These are phyloP conservation scores for Ziziphus jujuba DNA, from an alignment of 306 rosid species.

Conservation along the genomic window DNA sequence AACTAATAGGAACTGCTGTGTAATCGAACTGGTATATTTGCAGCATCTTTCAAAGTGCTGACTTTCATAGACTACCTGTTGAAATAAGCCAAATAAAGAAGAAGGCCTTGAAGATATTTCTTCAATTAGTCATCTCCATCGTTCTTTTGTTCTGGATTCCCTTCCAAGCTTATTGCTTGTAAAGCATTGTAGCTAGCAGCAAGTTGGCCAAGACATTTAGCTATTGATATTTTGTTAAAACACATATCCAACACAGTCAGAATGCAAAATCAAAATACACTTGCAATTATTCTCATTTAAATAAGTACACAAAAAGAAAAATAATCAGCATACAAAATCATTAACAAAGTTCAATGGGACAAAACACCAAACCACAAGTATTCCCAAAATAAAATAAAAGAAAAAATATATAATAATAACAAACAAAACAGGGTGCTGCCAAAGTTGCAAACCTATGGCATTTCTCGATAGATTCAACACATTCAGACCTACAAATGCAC, in stretches of 20 bases:
- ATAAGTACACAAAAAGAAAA: slow-evolving; percentile 20
- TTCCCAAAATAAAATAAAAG: not conserved
- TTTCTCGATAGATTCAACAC: slow-evolving; percentile 87
- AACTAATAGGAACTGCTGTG: slow-evolving; percentile 63
- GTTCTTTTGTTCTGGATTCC: slow-evolving; percentile 91
- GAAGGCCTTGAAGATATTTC: slow-evolving; percentile 85
- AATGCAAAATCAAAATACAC: slow-evolving; percentile 31
- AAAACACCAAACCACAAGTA: not conserved
- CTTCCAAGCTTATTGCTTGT: slow-evolving; percentile 89
- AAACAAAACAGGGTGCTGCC: slow-evolving; percentile 20
- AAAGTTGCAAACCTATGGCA: slow-evolving; percentile 59
- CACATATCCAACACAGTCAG: slow-evolving; percentile 78
- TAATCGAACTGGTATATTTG: slow-evolving; percentile 63
- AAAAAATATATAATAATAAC: slow-evolving; percentile 5
- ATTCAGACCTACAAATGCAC: slow-evolving; percentile 77
- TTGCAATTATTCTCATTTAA: slow-evolving; percentile 80
- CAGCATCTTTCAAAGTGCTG: slow-evolving; percentile 57
- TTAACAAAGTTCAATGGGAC: not conserved
- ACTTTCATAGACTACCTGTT: slow-evolving; percentile 64
- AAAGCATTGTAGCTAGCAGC: slow-evolving; percentile 88
- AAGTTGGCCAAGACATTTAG: slow-evolving; percentile 92
- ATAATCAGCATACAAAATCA: slow-evolving; percentile 2
- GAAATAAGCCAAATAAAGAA: slow-evolving; percentile 80
- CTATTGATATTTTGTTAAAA: slow-evolving; percentile 81
- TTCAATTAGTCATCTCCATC: slow-evolving; percentile 94